These are phyloP conservation scores for Aquilaria malaccensis DNA, from an alignment of 345 rosid species.

Conservation along the genomic window DNA sequence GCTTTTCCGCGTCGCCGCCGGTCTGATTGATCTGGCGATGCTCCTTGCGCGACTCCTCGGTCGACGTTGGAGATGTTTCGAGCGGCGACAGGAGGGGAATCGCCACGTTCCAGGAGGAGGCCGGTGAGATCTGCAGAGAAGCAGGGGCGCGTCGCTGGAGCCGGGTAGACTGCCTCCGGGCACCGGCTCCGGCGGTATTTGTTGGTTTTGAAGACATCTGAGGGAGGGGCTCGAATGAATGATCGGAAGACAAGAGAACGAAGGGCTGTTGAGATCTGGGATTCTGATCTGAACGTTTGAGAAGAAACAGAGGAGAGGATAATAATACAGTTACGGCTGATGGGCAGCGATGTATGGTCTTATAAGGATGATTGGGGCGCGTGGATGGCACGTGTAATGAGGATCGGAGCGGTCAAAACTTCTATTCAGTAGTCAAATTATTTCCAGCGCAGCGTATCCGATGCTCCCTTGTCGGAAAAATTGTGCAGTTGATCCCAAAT, in stretches of 20 bases:
- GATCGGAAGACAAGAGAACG: background rate
- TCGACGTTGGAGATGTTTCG: conserved; percentile 49
- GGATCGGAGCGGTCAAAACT: too few relatives aligned
- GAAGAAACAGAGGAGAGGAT: background rate
- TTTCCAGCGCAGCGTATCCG: too few relatives aligned
- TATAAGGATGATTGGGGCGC: conserved; percentile 2
- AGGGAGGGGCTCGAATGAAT: background rate
- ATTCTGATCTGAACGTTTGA: background rate
- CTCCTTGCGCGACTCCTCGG: conserved; percentile 26
- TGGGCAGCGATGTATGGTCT: background rate
- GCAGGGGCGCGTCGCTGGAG: conserved; percentile 77
- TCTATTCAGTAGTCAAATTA: too few relatives aligned
- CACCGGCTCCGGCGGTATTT: conserved; percentile 11
- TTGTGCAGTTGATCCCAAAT: too few relatives aligned
- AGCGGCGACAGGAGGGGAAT: conserved; percentile 91
- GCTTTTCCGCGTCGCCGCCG: conserved; percentile 17
- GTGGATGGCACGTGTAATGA: conserved; percentile 19
- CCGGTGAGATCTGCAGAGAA: conserved; percentile 51
- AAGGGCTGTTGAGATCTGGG: background rate
- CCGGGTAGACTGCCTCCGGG: conserved; percentile 47
- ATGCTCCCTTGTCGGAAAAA: too few relatives aligned
- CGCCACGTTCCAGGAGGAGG: conserved; percentile 61
- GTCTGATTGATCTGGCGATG: conserved; percentile 14
- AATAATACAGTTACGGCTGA: background rate
- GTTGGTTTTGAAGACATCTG: conserved; percentile 10